Percentiles rank a stretch among this genome's conserved stretches.
Evolutionary conservation across 192 early-diverging fungal genomes (phyloP).

Genomic region (Coemansia sp.): DNA sequence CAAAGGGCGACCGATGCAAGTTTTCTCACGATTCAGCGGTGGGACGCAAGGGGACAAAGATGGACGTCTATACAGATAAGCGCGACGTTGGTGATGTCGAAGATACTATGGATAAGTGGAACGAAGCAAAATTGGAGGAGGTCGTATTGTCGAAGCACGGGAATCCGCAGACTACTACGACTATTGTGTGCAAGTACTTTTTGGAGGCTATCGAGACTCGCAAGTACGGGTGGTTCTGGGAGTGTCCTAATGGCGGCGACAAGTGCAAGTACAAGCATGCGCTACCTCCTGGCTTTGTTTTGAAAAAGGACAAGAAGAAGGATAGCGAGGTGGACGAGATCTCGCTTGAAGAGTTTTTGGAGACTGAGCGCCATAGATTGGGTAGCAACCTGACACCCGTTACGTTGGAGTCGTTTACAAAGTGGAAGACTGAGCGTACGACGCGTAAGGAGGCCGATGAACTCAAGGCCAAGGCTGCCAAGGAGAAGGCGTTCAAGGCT

Average conservation of each 20-base stretch:
- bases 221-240: conserved; percentile 99
- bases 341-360: conserved; percentile 95
- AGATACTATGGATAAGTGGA: conserved; percentile 98
- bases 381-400: conserved; percentile 93
- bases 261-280: conserved; percentile 97
- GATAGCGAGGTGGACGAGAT: conserved; percentile 80
- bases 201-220: conserved; percentile 92
- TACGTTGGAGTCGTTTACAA: conserved; percentile 84
- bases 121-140: conserved; percentile 85
- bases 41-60: conserved; percentile 87
- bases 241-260: conserved; percentile 92
- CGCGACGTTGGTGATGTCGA: conserved; percentile 58
- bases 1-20: conserved; percentile 92
- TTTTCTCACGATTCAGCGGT: conserved; percentile 94
- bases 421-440: conserved; percentile 90
- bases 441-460: conserved; percentile 69
- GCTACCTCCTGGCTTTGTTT: conserved; percentile 91
- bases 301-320: conserved; percentile 89
- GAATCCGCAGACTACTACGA: conserved; percentile 84
- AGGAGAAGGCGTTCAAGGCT: conserved; percentile 80
- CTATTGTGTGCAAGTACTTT: conserved; percentile 98
- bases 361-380: conserved; percentile 95
- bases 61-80: conserved; percentile 91
- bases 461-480: conserved; percentile 64
- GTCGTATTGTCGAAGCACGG: conserved; percentile 83